Percentiles rank a stretch among this genome's conserved stretches.
phyloP scores from a whole-genome alignment of 139 green algal species.

The Coccomyxa sp. region DNA sequence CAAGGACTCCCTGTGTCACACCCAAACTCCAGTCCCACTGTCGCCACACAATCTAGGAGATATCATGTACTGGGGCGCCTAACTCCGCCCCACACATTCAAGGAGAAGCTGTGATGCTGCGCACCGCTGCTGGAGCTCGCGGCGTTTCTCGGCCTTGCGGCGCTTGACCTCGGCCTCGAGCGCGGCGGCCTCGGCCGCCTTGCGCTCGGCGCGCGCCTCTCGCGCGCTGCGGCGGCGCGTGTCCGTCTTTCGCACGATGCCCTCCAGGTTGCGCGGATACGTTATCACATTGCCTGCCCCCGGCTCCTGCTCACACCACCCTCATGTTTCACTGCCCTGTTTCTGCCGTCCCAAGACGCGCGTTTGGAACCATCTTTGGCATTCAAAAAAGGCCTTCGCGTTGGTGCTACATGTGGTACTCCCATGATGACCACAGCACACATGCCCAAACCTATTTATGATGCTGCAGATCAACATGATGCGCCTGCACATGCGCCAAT shows the following conservation, averaged over 20 bases:
- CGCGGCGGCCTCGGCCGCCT: constrained; percentile 37
- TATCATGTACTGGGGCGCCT: too few species aligned
- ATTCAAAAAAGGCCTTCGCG: too few species aligned
- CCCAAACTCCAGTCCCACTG: too few species aligned
- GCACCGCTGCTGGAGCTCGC: constrained; percentile 71
- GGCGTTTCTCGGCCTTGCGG: constrained; percentile 89
- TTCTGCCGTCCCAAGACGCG: too few species aligned
- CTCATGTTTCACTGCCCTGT: not conserved
- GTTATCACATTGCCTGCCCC: constrained; percentile 57
- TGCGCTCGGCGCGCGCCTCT: constrained; percentile 41
- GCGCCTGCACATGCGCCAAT: too few species aligned
- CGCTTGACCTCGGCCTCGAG: constrained; percentile 66
- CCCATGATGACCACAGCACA: too few species aligned
- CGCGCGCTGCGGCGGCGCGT: constrained; percentile 56
- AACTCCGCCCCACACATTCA: not conserved
- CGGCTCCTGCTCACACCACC: constrained; percentile 68
- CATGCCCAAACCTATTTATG: too few species aligned
- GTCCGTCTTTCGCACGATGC: constrained; percentile 64
- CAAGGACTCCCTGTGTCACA: too few species aligned
- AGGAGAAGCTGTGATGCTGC: not conserved
- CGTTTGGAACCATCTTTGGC: too few species aligned
- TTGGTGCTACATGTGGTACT: too few species aligned
- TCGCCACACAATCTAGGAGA: too few species aligned
- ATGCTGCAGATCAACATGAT: too few species aligned
- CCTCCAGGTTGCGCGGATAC: constrained; percentile 63